Base-by-base conservation (phyloP, 2,329 filamentous ascomycete genomes). In the Lecanicillium sp. region DNA sequence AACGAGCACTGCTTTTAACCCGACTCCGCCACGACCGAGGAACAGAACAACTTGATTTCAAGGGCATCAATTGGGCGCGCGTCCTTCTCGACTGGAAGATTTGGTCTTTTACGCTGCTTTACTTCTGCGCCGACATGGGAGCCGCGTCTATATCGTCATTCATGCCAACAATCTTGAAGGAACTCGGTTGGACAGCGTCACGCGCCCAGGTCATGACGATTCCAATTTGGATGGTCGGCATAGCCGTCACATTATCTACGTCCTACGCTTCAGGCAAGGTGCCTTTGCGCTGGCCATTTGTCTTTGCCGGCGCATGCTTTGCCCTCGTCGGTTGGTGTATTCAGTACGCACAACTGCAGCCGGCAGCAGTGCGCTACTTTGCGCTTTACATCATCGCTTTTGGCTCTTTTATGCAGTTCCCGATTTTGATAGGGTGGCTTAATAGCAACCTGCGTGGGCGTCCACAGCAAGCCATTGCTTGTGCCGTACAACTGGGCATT, bases 1-100 rank as follows among this genome's bases (percentile, higher is more conserved):
- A 81, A 62, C 68, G 69, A 26, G 66, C 66, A 54, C 79, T 81
- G 51, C 77, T 77, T 1, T 59, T 64, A 0, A 71, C 75, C 55
- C 68, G 78, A 9, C 67, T 81, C 2, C 60, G 65, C 4, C 61
- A 71, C 27, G 77, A 77, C 57, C 68, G 74, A 58, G 56, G 71
- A 9, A 62, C 69, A 42, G 73, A 77, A 57, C 66, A 68, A 43
- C 70, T 78, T 7, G 64, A 68, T 44, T 49, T 64, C 41, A 61
- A 62, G 19, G 72, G 80, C 53, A 54, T 79, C 41, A 74, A 71
- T 9, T 54, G 66, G 30, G 54, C 53, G 61, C 61, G 66, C 23
- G 71, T 74, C 5, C 51, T 65, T 35, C 53, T 54, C 10, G 60
- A 64, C 52, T 58, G 59, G 53, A 58, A 48, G 52, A 54, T 17